Percentiles rank a stretch among this genome's conserved stretches.
Evolutionary conservation across 208 protist species (phyloP).

Genomic region (Angomonas deanei): DNA sequence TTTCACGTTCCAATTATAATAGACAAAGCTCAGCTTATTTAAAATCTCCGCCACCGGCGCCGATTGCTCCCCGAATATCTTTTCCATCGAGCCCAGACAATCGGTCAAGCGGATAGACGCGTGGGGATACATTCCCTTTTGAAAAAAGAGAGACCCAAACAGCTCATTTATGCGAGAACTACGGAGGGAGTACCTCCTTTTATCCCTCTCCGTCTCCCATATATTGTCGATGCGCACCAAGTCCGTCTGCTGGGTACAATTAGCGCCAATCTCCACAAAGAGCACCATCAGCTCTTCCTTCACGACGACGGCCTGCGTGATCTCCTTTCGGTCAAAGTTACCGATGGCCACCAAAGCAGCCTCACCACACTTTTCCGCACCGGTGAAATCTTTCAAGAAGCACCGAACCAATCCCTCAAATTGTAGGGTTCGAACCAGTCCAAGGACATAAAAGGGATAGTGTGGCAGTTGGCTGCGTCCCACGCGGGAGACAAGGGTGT

Average conservation of each 20-base stretch:
- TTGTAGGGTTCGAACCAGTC: slow-evolving; percentile 14
- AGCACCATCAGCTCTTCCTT: slow-evolving; percentile 28
- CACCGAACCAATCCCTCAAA: slow-evolving; percentile 15
- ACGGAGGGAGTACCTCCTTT: slow-evolving; percentile 21
- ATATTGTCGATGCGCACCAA: slow-evolving; percentile 19
- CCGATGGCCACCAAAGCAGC: slow-evolving; percentile 23
- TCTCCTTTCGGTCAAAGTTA: slow-evolving; percentile 13
- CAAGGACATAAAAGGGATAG: slow-evolving; percentile 14
- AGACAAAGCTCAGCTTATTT: slow-evolving; percentile 49
- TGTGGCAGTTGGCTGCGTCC: slow-evolving; percentile 9
- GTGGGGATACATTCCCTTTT: slow-evolving; percentile 22
- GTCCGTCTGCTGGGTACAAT: slow-evolving; percentile 14
- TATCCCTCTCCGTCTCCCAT: slow-evolving; percentile 26
- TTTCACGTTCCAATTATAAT: slow-evolving; percentile 44
- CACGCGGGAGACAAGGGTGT: slow-evolving; percentile 6
- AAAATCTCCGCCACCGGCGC: slow-evolving; percentile 30
- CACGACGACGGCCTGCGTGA: slow-evolving; percentile 17
- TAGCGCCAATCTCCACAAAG: slow-evolving; percentile 30
- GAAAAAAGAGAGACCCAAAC: slow-evolving; percentile 36
- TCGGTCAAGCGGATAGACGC: slow-evolving; percentile 41
- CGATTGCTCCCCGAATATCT: slow-evolving; percentile 29
- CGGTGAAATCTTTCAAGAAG: slow-evolving; percentile 13
- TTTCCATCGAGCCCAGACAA: slow-evolving; percentile 29
- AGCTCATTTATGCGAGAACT: slow-evolving; percentile 31
- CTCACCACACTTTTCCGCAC: slow-evolving; percentile 17